Evolutionary conservation across 176 grass and related monocot species (phyloP), one percentile per base, ranked within the genome.

Genomic region (Poa pratensis): DNA sequence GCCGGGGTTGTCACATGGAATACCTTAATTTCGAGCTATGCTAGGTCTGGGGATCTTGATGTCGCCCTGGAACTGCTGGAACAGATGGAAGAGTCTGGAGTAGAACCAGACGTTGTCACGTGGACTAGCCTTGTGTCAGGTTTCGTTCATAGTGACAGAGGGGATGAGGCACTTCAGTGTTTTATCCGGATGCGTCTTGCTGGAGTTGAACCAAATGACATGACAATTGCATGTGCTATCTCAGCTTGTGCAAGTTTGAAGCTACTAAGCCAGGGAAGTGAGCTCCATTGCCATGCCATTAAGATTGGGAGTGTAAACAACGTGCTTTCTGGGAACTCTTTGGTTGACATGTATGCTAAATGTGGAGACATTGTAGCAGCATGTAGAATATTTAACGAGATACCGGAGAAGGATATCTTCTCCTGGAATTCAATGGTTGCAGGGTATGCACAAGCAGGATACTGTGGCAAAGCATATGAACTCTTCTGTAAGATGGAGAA

Each of bases 381-480:
- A 75, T 58, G 59, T 77, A 88, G 40, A 71, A 75, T 95, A 42
- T 95, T 95, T 78, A 85, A 87, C 7, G 73, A 86, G 69, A 86
- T 92, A 57, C 69, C 76, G 0, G 93, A 90, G 57, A 92, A 95
- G 84, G 93, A 92, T 65, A 88, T 95, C 48, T 92, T 95, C 88
- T 92, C 90, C 27, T 95, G 88, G 93, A 95, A 95, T 86, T 95
- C 93, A 75, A 92, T 95, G 88, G 72, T 95, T 88, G 72, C 85
- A 88, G 90, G 90, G 45, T 95, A 90, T 76, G 63, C 90, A 28
- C 90, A 90, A 63, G 85, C 80, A 5, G 90, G 90, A 34, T 95
- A 92, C 51, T 95, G 88, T 42, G 90, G 93, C 54, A 95, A 92
- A 84, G 90, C 90, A 22, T 90, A 92, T 52, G 93, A 90, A 39